Percentiles rank a stretch among this genome's conserved stretches.
Evolutionary conservation across 2,329 filamentous ascomycete species (phyloP).

Genomic region (Penicillium palitans): DNA sequence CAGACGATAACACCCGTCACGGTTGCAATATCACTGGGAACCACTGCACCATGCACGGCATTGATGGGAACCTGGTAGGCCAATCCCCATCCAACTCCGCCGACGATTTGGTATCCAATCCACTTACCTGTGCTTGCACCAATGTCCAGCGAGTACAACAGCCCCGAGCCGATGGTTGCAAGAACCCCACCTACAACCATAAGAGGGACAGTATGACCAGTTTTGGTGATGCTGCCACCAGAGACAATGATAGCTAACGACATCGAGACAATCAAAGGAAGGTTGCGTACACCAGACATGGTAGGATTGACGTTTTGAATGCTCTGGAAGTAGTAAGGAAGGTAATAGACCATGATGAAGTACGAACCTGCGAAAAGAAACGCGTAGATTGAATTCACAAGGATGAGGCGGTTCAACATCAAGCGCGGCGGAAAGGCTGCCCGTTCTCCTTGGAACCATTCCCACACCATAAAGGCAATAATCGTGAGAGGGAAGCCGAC

Average conservation of each 20-base stretch:
- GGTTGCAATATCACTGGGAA: neutral
- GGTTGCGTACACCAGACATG: conserved; percentile 43
- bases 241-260: conserved; percentile 28
- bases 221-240: conserved; percentile 29
- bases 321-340: conserved; percentile 52
- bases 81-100: conserved; percentile 32
- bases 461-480: conserved; percentile 36
- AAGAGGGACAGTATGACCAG: conserved; percentile 29
- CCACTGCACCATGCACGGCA: conserved; percentile 18
- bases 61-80: conserved; percentile 25
- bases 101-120: conserved; percentile 42
- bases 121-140: conserved; percentile 31
- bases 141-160: conserved; percentile 38
- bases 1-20: neutral
- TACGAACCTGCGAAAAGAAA: conserved; percentile 41
- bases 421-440: conserved; percentile 45
- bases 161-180: conserved; percentile 29
- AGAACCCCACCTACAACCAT: conserved; percentile 28
- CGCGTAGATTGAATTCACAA: conserved; percentile 1
- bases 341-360: conserved; percentile 46
- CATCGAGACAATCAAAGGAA: conserved; percentile 43
- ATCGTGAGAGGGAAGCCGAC: conserved; percentile 46
- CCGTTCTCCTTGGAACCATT: conserved; percentile 42
- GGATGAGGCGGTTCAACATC: conserved; percentile 35
- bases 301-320: conserved; percentile 36